phyloP scores from a whole-genome alignment of 2,329 filamentous ascomycete species.

The Ophiocordyceps camponoti-saundersi region DNA sequence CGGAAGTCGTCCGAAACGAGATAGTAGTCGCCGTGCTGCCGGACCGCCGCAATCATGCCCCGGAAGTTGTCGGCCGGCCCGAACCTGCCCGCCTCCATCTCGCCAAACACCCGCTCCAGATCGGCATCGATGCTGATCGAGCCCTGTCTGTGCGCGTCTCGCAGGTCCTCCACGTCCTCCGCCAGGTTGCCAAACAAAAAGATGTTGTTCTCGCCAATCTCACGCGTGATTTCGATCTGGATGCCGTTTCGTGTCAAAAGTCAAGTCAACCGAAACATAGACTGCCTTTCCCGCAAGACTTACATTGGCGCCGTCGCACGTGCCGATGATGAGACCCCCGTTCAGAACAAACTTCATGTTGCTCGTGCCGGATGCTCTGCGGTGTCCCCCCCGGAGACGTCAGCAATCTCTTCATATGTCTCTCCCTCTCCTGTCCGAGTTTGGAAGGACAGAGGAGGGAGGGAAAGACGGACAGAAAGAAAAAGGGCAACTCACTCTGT shows the following conservation, averaged over 20 bases:
- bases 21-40: constrained; percentile 93
- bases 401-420: too few relatives aligned
- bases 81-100: constrained; percentile 66
- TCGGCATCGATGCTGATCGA: constrained; percentile 60
- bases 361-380: constrained; percentile 59
- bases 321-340: constrained; percentile 91
- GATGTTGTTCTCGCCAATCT: constrained; percentile 92
- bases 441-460: too few relatives aligned
- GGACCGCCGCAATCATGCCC: constrained; percentile 70
- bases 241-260: not conserved
- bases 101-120: constrained; percentile 66
- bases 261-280: not conserved
- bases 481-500: constrained; percentile 46
- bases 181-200: constrained; percentile 95
- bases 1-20: constrained; percentile 95
- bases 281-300: constrained; percentile 16
- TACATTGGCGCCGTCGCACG: constrained; percentile 93
- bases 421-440: not conserved
- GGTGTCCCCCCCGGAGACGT: too few relatives aligned
- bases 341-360: constrained; percentile 99
- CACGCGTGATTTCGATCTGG: constrained; percentile 87
- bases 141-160: constrained; percentile 76
- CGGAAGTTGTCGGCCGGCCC: constrained; percentile 64
- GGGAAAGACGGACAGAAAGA: too few relatives aligned
- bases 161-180: constrained; percentile 92